Conservation (phyloP, 495 filamentous ascomycete species). For the Aspergillus coremiiformis region DNA sequence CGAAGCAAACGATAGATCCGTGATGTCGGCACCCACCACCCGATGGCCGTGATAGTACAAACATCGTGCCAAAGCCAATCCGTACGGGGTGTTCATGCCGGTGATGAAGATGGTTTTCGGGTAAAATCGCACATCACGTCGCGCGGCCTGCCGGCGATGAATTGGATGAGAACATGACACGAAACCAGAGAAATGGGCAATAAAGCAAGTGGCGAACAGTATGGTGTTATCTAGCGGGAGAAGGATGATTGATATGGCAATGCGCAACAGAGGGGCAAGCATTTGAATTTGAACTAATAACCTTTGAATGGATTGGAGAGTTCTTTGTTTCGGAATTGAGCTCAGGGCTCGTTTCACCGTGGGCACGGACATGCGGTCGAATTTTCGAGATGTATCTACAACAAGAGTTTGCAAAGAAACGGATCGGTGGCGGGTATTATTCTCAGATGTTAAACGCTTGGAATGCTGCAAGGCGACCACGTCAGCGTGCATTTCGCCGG, state of each 20-base stretch:
- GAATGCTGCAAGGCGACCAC: slow-evolving; percentile 12
- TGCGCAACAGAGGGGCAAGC: slow-evolving; percentile 25
- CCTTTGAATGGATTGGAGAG: slow-evolving; percentile 1
- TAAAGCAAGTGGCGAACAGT: slow-evolving; percentile 34
- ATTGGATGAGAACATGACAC: slow-evolving; percentile 10
- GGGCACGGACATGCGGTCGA: slow-evolving; percentile 10
- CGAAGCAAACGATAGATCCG: slow-evolving; percentile 38
- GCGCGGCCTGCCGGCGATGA: slow-evolving; percentile 20
- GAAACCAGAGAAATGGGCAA: slow-evolving; percentile 10
- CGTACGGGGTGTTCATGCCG: slow-evolving; percentile 62
- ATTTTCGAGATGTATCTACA: background rate
- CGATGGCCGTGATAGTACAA: slow-evolving; percentile 60
- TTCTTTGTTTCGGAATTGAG: slow-evolving; percentile 3
- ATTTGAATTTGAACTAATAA: slow-evolving; percentile 9
- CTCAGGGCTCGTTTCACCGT: slow-evolving; percentile 10
- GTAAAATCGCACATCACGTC: slow-evolving; percentile 34
- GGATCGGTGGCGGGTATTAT: background rate
- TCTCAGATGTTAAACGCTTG: slow-evolving; percentile 1
- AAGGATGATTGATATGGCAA: slow-evolving; percentile 34
- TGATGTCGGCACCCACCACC: slow-evolving; percentile 66
- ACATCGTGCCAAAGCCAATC: slow-evolving; percentile 56
- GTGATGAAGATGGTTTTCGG: slow-evolving; percentile 63
- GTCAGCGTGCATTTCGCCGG: slow-evolving; percentile 4
- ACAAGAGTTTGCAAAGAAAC: background rate
- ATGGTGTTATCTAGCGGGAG: slow-evolving; percentile 49